Evolutionary conservation across 345 rosid genomes (phyloP).

Genomic region (Eucalyptus curtisii): DNA sequence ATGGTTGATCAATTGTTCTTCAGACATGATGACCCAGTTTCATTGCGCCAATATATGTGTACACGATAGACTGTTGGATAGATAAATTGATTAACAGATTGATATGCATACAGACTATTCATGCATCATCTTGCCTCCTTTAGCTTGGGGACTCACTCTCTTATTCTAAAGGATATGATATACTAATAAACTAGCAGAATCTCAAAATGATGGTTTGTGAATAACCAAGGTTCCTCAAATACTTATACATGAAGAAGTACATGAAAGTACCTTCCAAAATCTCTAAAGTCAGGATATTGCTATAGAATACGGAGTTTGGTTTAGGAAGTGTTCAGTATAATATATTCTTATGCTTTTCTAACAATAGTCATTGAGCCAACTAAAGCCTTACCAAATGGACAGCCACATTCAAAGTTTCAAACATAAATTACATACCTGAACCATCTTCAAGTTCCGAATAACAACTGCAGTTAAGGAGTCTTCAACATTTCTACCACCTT

Average conservation of each 20-base stretch:
- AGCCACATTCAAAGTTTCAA: not conserved
- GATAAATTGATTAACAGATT: not conserved
- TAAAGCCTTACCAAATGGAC: not conserved
- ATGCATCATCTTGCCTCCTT: not conserved
- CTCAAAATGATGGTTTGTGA: not conserved
- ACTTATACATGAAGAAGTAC: not conserved
- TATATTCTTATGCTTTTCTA: not conserved
- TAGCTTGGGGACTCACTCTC: not conserved
- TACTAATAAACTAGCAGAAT: not conserved
- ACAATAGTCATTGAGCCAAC: not conserved
- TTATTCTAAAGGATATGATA: not conserved
- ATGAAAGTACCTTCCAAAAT: not conserved
- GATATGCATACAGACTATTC: not conserved
- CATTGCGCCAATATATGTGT: not conserved
- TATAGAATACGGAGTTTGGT: not conserved
- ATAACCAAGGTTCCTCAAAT: not conserved
- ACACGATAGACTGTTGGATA: not conserved
- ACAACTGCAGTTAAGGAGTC: conserved; percentile 56
- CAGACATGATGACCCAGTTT: not conserved
- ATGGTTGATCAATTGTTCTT: not conserved
- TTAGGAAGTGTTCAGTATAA: not conserved
- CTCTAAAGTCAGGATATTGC: not conserved
- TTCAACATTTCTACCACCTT: conserved; percentile 61
- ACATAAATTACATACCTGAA: conserved; percentile 43
- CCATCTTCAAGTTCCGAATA: conserved; percentile 69